Conservation (phyloP, 2,329 filamentous ascomycete genomes). For the Leptographium flavum region DNA sequence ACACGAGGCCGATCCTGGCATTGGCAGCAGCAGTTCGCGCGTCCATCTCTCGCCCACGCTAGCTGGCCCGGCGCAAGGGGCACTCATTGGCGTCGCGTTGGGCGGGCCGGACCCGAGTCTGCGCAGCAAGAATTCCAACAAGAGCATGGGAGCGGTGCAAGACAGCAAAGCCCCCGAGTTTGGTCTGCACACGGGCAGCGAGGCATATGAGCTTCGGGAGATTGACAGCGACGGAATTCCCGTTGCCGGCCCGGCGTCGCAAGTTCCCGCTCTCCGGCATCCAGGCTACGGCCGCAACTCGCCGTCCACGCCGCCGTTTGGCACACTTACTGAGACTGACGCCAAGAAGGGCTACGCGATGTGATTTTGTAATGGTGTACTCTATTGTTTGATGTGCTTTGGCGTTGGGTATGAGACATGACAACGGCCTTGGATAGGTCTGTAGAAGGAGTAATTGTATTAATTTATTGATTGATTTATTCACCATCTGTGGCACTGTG, state of each 20-base stretch:
- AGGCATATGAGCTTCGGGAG: conserved; percentile 35
- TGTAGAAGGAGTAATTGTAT: neutral
- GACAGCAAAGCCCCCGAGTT: neutral
- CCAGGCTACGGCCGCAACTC: conserved; percentile 28
- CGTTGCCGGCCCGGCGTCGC: conserved; percentile 4
- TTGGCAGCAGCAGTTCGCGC: neutral
- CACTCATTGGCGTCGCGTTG: conserved; percentile 27
- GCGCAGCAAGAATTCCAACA: conserved; percentile 16
- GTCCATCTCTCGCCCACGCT: conserved; percentile 3
- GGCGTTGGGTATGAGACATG: too few species aligned
- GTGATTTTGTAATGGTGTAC: neutral
- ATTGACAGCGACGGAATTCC: conserved; percentile 21
- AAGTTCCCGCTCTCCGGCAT: conserved; percentile 29
- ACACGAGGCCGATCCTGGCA: neutral
- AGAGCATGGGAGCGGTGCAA: conserved; percentile 12
- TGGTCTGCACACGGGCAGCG: conserved; percentile 9
- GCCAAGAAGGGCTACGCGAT: conserved; percentile 2
- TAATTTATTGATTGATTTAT: neutral
- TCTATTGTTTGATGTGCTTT: neutral
- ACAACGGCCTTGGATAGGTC: conserved; percentile 8
- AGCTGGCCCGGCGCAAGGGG: conserved; percentile 13
- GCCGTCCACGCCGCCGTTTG: conserved; percentile 2
- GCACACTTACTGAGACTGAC: conserved; percentile 7
- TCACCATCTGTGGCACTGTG: neutral
- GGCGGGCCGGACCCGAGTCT: conserved; percentile 23